Percentiles rank a stretch among this genome's conserved stretches.
Evolutionary conservation across 2,329 filamentous ascomycete genomes (phyloP).

Genomic region (Leptoxyphium fumago): DNA sequence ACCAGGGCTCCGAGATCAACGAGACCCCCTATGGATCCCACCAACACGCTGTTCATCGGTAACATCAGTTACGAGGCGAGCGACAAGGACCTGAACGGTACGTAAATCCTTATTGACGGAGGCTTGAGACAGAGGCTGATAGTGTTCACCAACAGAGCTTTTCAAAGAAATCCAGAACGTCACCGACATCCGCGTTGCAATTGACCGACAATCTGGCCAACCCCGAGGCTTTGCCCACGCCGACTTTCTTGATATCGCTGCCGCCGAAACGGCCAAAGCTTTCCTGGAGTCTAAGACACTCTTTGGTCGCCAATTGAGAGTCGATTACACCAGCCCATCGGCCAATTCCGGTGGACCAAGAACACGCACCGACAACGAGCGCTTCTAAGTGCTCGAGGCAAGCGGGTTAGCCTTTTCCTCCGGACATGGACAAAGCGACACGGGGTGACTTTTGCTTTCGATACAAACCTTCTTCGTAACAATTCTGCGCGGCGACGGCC

Average conservation of each 20-base stretch:
- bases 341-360: not conserved
- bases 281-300: slow-evolving; percentile 42
- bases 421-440: not conserved
- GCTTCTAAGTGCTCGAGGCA: not conserved
- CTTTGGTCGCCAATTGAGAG: slow-evolving; percentile 49
- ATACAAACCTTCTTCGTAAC: too few relatives aligned
- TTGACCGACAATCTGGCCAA: slow-evolving; percentile 67
- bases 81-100: slow-evolving; percentile 60
- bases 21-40: slow-evolving; percentile 30
- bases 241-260: slow-evolving; percentile 56
- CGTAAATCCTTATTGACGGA: slow-evolving; percentile 27
- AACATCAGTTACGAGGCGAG: slow-evolving; percentile 80
- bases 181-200: slow-evolving; percentile 63
- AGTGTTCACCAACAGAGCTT: slow-evolving; percentile 38
- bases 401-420: not conserved
- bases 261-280: slow-evolving; percentile 46
- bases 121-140: slow-evolving; percentile 69
- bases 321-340: slow-evolving; percentile 41
- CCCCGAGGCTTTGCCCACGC: slow-evolving; percentile 74
- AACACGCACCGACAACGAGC: not conserved
- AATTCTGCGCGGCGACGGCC: too few relatives aligned
- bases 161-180: slow-evolving; percentile 59
- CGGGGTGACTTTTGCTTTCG: too few relatives aligned
- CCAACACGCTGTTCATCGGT: slow-evolving; percentile 62
- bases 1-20: not conserved